These are phyloP conservation scores for Fragaria vesca DNA, from an alignment of 306 rosid species.

Conservation along the genomic window DNA sequence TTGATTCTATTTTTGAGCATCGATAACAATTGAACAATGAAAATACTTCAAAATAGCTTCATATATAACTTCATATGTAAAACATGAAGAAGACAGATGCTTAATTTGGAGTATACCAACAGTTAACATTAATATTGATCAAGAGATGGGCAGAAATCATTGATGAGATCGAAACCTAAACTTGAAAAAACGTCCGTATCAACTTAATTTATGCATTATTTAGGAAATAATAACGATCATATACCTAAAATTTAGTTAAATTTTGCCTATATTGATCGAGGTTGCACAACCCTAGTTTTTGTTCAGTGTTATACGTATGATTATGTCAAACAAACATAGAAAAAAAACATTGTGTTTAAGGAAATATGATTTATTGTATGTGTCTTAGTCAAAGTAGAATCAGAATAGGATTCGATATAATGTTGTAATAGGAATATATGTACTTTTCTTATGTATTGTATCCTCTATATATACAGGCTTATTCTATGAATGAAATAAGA, in stretches of 20 bases:
- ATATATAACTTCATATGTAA: background rate
- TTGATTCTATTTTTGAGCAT: background rate
- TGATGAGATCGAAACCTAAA: background rate
- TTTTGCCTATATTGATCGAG: background rate
- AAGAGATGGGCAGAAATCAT: background rate
- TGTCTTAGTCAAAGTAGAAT: too few species aligned
- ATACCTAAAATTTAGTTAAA: background rate
- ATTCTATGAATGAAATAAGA: too few species aligned
- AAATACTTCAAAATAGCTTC: background rate
- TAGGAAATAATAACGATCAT: background rate
- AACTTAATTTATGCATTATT: background rate
- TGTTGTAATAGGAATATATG: too few species aligned
- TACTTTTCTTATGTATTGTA: too few species aligned
- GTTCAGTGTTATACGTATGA: background rate
- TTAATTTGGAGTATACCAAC: background rate
- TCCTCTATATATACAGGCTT: too few species aligned
- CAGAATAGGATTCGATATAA: too few species aligned
- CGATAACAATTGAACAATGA: background rate
- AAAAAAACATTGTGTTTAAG: too few species aligned
- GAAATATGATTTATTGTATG: too few species aligned
- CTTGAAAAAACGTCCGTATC: background rate
- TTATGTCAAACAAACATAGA: background rate
- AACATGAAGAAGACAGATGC: background rate
- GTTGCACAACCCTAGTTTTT: background rate
- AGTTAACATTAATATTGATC: background rate